Evolutionary conservation across 768 basidiomycete genomes (phyloP), one percentile per base, ranked within the genome.

Genomic region (Podaxis sp.): DNA sequence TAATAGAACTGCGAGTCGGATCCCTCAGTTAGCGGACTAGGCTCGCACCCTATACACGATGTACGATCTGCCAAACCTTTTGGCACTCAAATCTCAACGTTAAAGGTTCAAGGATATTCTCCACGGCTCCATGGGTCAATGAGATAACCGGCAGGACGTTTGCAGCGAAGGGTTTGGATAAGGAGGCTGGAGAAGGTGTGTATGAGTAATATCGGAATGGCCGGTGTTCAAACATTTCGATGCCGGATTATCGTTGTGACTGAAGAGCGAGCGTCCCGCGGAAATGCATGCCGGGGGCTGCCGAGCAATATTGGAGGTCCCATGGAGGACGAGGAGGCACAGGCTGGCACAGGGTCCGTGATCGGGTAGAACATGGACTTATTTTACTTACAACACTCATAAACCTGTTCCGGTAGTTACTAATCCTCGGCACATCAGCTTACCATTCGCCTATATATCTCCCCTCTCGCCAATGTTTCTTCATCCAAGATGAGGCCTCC

Each of bases 291-390:
- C 22, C 58, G 58, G 58, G 27, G 19, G 43, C 13, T 61, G 19
- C 54, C 53, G 60, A 47, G 33, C 27, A 17, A 17, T 12, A 37
- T 27, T 29, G 15, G 41, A 25, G 13, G 38, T 43, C 5, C 59
- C 59, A 40, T 61, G 59, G 59, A 61, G 59, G 59, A 33, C 60
- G 53, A 55, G 60, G 58, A 22, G 57, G 9, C 29, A n/a, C 37
- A 56, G 55, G 47, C 7, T 29, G 5, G 11, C 29, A 58, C 50
- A 57, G 55, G 47, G 50, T 61, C 43, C 53, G 59, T 60, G 59
- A 60, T 61, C 59, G 59, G 59, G 36, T 25, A 37, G 15, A 22
- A 61, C 15, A 29, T 2, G 7, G n/a, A 36, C 2, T 33, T 33
- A 9, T 9, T 33, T 33, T 33, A 33, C 33, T 33, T 33, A 2